Base-by-base conservation (phyloP, 2,329 filamentous ascomycete genomes). In the Fusarium decemcellulare region DNA sequence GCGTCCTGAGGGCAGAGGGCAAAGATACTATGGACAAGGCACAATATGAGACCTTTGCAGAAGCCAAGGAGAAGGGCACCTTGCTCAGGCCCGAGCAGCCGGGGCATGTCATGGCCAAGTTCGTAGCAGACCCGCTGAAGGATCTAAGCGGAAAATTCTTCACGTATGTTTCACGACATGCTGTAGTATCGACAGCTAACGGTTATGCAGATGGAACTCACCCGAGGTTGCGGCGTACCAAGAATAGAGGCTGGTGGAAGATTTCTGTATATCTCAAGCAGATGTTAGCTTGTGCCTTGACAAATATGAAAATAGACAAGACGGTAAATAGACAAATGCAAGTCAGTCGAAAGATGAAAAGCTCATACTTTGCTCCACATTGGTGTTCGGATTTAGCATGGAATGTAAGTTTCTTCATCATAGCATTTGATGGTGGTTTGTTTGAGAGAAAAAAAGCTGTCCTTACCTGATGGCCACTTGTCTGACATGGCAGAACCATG, bases 261-360 rank as follows among this genome's bases (percentile, higher is more conserved):
- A 57, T 64, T 63, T 67, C 70, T 69, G 23, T 18, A 55, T 32
- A 62, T 71, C 68, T 75, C 63, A 72, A 68, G 66, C 65, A 59
- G 44, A 61, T 67, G 70, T 72, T 71, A 76, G 74, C 72, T 70
- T 54, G 52, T 59, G 48, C 47, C 65, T 61, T 59, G 16, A 43
- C 47, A 51, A 59, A 59, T 32, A 34, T 61, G 18, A 2, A 53
- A 39, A 63, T 64, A 72, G 55, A 66, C 47, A 71, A 68, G 37
- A 68, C 53, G 18, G 59, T 59, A 70, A 65, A 70, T 70, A 67
- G 53, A 68, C 68, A 72, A 74, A 74, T 79, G 77, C 76, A 78
- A 78, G 82, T 93, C 91, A 93, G 90, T 87, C 87, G 91, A 93
- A 93, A 93, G 91, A 93, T 93, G 91, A 93, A 93, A 93, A 93